Base-by-base conservation (phyloP, 352 stramenopile species). In the Phytopythium montanum region DNA sequence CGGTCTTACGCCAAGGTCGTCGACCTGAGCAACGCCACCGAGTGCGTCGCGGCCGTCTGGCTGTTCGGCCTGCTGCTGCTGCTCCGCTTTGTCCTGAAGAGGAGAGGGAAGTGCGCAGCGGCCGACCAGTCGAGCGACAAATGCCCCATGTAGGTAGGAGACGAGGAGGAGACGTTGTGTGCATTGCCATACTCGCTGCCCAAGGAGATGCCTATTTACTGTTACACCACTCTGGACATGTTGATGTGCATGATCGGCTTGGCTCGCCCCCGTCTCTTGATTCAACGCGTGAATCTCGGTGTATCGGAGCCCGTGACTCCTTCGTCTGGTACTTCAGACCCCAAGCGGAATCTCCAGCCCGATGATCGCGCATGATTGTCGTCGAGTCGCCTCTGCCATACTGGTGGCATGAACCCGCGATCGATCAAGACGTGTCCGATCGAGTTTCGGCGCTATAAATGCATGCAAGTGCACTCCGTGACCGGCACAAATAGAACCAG, bases 1-100 rank as follows among this genome's bases (percentile, higher is more conserved):
- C 33, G 39, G 9, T 18, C 51, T 10, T 56, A 56, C 33, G 21
- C 6, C 21, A 56, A 46, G 51, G 33, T 56, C 23, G 51, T 56
- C 51, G 51, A 56, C 31, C 26, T 56, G 28, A 44, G 33, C 36
- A 23, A 46, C 4, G 33, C 46, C 25, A 21, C 51, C 33, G 31
- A 56, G 33, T 46, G 51, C 13, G n/a, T 56, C 33, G 51, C 33
- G 12, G 51, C 51, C 2, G 3, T 56, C 12, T 56, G 51, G 51
- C 13, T 56, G n/a, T 25, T 56, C 5, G 51, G 51, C 13, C 33
- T 18, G 6, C 14, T 56, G 12, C 28, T 56, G 0, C 21, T 56
- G 21, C 33, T 56, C 31, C 21, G 23, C 31, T 10, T 56, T 33
- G 26, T 56, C 31, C 13, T 46, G 25, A 42, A n/a, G 21, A 23